These are phyloP conservation scores for Fusarium proliferatum DNA, from an alignment of 2,329 filamentous ascomycete genomes.

Conservation along the genomic window DNA sequence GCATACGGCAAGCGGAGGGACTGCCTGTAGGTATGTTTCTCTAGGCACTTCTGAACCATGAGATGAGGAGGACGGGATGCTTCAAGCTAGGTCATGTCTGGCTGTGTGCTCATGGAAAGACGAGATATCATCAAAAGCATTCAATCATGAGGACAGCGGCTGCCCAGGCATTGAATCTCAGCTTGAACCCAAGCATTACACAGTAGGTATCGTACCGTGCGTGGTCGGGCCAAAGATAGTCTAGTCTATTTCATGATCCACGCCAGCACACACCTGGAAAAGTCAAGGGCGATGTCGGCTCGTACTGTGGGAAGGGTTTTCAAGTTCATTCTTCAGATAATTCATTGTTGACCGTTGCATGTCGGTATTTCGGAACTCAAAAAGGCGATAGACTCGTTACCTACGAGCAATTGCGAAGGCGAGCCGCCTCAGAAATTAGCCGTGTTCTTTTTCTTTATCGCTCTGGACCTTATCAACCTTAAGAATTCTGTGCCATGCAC, in stretches of 20 bases:
- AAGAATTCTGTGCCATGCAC: not conserved
- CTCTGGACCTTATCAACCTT: not conserved
- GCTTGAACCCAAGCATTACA: constrained; percentile 24
- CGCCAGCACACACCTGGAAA: constrained; percentile 23
- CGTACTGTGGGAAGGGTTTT: constrained; percentile 17
- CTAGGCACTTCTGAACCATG: constrained; percentile 7
- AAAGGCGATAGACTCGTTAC: not conserved
- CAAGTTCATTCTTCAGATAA: constrained; percentile 1
- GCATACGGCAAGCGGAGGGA: constrained; percentile 41
- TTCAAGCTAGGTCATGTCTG: constrained; percentile 15
- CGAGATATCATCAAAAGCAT: constrained; percentile 27
- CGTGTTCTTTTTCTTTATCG: not conserved
- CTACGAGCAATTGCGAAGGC: not conserved
- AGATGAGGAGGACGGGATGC: constrained; percentile 29
- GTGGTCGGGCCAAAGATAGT: constrained; percentile 1
- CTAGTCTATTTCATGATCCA: constrained; percentile 26
- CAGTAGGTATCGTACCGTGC: constrained; percentile 30
- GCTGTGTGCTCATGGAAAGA: constrained; percentile 7
- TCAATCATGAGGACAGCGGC: not conserved
- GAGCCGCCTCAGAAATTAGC: not conserved
- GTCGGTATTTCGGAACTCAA: not conserved
- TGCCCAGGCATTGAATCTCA: constrained; percentile 22
- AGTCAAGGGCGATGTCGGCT: constrained; percentile 34
- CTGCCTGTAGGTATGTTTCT: not conserved
- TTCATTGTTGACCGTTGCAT: not conserved